Conservation (phyloP, 2,329 filamentous ascomycete genomes). For the Cladosporium sp. region DNA sequence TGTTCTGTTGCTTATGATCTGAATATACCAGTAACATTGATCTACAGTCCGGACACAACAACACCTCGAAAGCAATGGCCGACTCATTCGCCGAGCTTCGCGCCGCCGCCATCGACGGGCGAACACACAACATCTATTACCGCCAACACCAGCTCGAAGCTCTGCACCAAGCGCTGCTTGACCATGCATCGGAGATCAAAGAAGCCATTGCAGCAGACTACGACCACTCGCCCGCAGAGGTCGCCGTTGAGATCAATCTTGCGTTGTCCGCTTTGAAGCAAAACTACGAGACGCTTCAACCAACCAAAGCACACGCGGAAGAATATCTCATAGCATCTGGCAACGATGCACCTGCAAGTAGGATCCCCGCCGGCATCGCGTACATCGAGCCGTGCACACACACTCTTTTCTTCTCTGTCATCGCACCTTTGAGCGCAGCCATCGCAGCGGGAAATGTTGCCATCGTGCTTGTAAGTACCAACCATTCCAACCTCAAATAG, state of each 20-base stretch:
- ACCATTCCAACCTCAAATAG: too few species aligned
- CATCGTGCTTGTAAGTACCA: slow-evolving; percentile 41
- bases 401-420: slow-evolving; percentile 46
- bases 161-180: slow-evolving; percentile 38
- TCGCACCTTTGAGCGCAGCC: slow-evolving; percentile 44
- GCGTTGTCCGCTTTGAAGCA: slow-evolving; percentile 37
- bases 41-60: background rate
- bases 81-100: slow-evolving; percentile 31
- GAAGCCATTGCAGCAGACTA: slow-evolving; percentile 41
- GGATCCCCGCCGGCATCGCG: slow-evolving; percentile 39
- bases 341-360: slow-evolving; percentile 34
- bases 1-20: background rate
- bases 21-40: background rate
- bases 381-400: slow-evolving; percentile 48
- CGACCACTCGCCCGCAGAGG: slow-evolving; percentile 33
- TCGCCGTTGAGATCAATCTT: slow-evolving; percentile 40
- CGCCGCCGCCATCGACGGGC: slow-evolving; percentile 42
- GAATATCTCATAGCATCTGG: slow-evolving; percentile 43
- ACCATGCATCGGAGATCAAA: slow-evolving; percentile 34
- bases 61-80: background rate
- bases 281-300: slow-evolving; percentile 39
- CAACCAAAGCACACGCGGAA: slow-evolving; percentile 33
- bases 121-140: slow-evolving; percentile 44
- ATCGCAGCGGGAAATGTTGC: slow-evolving; percentile 51
- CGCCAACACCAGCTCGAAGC: slow-evolving; percentile 44